These are phyloP conservation scores for Nakazawaea molendinolei DNA, from an alignment of 805 yeast species.

Conservation along the genomic window DNA sequence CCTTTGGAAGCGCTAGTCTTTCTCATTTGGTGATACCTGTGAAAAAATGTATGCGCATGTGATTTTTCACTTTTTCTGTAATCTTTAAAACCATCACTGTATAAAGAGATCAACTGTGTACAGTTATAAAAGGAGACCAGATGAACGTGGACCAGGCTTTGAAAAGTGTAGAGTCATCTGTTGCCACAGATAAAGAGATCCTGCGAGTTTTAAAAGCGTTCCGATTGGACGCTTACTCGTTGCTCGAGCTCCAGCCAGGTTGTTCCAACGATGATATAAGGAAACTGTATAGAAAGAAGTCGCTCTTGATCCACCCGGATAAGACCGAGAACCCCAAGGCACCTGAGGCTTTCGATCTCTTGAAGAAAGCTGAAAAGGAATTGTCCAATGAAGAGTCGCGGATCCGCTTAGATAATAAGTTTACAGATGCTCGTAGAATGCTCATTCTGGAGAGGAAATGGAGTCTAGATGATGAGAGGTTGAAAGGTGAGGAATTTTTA, in stretches of 20 bases:
- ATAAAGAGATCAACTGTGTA: too few species aligned
- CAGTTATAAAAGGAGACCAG: too few species aligned
- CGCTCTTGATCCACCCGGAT: constrained; percentile 66
- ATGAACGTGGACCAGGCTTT: constrained; percentile 5
- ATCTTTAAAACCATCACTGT: too few species aligned
- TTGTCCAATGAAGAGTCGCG: constrained; percentile 32
- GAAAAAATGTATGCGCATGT: too few species aligned
- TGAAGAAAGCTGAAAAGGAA: constrained; percentile 47
- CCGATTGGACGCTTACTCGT: constrained; percentile 46
- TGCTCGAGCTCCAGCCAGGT: constrained; percentile 41
- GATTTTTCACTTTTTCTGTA: too few species aligned
- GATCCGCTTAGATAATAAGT: constrained; percentile 34
- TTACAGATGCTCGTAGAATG: constrained; percentile 35
- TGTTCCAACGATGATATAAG: constrained; percentile 33
- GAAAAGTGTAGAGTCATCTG: constrained; percentile 5
- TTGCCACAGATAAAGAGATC: constrained; percentile 43
- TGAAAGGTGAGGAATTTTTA: constrained; percentile 27
- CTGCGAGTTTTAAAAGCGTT: constrained; percentile 42
- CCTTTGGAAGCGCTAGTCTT: too few species aligned
- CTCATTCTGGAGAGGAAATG: constrained; percentile 30
- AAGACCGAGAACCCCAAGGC: constrained; percentile 50
- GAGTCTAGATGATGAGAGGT: constrained; percentile 30
- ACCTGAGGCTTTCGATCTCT: constrained; percentile 53
- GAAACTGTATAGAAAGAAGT: constrained; percentile 47
- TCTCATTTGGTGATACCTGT: too few species aligned